A percentile compares a stretch with the other conserved stretches of the same genome.
These are phyloP conservation scores for Wickerhamiella qilinensis DNA, from an alignment of 805 yeast species.

Conservation along the genomic window DNA sequence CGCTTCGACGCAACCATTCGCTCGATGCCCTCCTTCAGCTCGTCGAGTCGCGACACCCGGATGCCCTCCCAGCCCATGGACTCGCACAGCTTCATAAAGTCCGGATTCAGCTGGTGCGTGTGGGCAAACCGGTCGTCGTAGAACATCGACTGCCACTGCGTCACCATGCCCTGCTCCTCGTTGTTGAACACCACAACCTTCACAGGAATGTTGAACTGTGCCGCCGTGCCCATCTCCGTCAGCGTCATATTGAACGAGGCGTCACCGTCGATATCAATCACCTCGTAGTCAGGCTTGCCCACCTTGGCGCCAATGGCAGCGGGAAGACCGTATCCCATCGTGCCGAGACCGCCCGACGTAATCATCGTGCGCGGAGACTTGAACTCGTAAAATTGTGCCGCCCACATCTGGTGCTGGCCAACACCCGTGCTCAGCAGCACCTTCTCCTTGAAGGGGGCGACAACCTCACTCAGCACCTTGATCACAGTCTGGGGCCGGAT, in stretches of 20 bases:
- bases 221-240: conserved; percentile 84
- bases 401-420: conserved; percentile 99
- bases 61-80: conserved; percentile 86
- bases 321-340: conserved; percentile 97
- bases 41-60: conserved; percentile 52
- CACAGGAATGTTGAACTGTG: conserved; percentile 82
- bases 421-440: conserved; percentile 94
- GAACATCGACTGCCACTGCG: conserved; percentile 97
- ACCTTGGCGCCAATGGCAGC: conserved; percentile 98
- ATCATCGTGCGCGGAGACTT: conserved; percentile 80
- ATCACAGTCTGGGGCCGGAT: conserved; percentile 92
- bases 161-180: conserved; percentile 99
- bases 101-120: conserved; percentile 91
- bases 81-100: conserved; percentile 83
- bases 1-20: conserved; percentile 61
- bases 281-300: conserved; percentile 86
- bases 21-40: conserved; percentile 40
- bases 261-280: conserved; percentile 96
- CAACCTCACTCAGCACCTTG: conserved; percentile 57
- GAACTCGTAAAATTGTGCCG: conserved; percentile 96
- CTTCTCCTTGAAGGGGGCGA: conserved; percentile 45
- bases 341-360: conserved; percentile 98
- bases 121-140: conserved; percentile 96
- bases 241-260: conserved; percentile 98
- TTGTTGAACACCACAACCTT: conserved; percentile 82